These are phyloP conservation scores for Brassica cretica DNA, from an alignment of 345 rosid species.

Conservation along the genomic window DNA sequence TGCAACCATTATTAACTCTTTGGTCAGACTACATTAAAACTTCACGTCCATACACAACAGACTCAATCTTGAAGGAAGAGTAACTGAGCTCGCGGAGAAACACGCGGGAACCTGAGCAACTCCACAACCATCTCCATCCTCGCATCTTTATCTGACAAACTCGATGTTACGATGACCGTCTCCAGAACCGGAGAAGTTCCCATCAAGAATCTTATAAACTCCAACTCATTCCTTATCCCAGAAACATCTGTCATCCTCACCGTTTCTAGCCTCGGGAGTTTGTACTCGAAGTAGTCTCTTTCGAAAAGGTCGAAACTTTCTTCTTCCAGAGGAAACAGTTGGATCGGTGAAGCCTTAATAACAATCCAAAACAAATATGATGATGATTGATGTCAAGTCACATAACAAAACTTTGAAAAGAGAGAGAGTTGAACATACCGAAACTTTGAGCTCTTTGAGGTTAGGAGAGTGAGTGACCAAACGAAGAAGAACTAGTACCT, in stretches of 20 bases:
- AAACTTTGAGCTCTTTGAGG: slow-evolving; percentile 68
- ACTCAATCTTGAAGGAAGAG: slow-evolving; percentile 57
- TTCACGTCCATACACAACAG: neutral
- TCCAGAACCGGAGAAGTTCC: slow-evolving; percentile 66
- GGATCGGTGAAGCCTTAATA: slow-evolving; percentile 66
- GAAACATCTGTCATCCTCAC: slow-evolving; percentile 74
- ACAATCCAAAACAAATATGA: neutral
- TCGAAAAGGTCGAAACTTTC: slow-evolving; percentile 61
- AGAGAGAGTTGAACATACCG: slow-evolving; percentile 54
- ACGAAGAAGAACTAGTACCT: slow-evolving; percentile 77
- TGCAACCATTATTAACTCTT: slow-evolving; percentile 5
- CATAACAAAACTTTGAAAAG: neutral
- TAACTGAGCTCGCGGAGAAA: slow-evolving; percentile 73
- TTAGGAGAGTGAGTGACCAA: slow-evolving; percentile 83
- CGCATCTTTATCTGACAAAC: slow-evolving; percentile 44
- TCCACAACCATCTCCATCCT: slow-evolving; percentile 68
- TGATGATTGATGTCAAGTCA: neutral
- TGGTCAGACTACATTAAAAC: neutral
- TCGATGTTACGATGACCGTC: slow-evolving; percentile 57
- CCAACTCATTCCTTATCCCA: slow-evolving; percentile 79
- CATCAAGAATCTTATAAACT: slow-evolving; percentile 72
- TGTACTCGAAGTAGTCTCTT: slow-evolving; percentile 53
- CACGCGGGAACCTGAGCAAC: slow-evolving; percentile 67
- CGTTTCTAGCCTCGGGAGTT: slow-evolving; percentile 51
- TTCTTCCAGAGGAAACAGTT: slow-evolving; percentile 52